Conservation (phyloP, 139 green algal species). For the Chlorella sp. region DNA sequence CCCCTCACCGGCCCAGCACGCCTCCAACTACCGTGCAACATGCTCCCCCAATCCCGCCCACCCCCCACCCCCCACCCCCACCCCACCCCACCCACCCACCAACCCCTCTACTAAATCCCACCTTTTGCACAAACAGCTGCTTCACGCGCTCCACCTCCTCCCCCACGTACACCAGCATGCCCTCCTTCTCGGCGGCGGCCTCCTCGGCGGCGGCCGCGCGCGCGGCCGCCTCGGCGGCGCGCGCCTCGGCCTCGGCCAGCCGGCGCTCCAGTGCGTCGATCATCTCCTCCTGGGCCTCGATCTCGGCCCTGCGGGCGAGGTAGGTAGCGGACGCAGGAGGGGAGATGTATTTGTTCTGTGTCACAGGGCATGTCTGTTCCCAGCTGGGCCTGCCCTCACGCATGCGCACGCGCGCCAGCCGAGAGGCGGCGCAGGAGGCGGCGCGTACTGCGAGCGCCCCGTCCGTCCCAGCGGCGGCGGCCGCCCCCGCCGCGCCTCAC, state of each 20-base stretch:
- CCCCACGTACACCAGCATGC: conserved; percentile 43
- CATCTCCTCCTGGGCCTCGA: conserved; percentile 36
- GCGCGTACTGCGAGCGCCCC: no score
- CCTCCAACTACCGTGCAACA: neutral
- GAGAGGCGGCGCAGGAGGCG: no score
- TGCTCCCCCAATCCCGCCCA: neutral
- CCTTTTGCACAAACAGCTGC: conserved; percentile 51
- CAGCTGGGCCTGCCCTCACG: no score
- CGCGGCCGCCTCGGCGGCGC: conserved; percentile 12
- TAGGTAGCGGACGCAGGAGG: no score
- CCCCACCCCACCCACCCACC: neutral
- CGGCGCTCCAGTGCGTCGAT: conserved; percentile 32
- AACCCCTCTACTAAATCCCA: neutral
- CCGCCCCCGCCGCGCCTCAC: no score
- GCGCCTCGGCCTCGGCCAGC: conserved; percentile 20
- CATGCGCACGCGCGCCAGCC: no score
- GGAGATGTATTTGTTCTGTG: no score
- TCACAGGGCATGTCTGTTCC: no score
- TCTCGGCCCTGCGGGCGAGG: conserved; percentile 27
- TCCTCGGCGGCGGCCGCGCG: conserved; percentile 9
- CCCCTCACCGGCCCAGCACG: neutral
- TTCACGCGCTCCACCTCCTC: conserved; percentile 59
- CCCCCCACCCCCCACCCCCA: neutral
- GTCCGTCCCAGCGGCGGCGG: no score
- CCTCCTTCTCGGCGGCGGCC: conserved; percentile 38